phyloP scores from a whole-genome alignment of 371 early-diverging fungal genomes.

The Mucor sp. region DNA sequence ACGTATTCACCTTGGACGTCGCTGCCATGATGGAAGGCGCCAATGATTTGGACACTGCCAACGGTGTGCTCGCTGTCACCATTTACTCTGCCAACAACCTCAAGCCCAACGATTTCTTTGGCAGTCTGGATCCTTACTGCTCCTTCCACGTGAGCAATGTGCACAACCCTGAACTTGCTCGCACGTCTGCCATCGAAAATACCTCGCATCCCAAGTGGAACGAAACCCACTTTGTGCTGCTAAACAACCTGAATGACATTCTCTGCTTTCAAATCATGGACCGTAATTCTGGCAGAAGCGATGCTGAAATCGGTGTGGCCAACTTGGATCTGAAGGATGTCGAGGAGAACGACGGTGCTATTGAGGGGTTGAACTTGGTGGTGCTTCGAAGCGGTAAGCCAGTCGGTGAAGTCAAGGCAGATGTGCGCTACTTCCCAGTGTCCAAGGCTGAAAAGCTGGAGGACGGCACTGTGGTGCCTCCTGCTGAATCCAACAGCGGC shows the following conservation, averaged over 20 bases:
- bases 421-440: constrained; percentile 34
- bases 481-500: constrained; percentile 38
- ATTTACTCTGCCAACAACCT: constrained; percentile 75
- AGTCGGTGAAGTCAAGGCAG: constrained; percentile 38
- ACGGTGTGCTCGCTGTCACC: constrained; percentile 80
- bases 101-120: constrained; percentile 78
- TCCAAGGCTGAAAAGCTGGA: constrained; percentile 31
- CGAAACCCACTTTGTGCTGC: constrained; percentile 35
- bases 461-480: constrained; percentile 32
- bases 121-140: constrained; percentile 83
- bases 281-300: constrained; percentile 30
- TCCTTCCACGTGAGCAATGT: constrained; percentile 66
- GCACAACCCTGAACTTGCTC: constrained; percentile 51
- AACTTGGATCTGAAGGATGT: constrained; percentile 52
- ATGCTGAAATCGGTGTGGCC: constrained; percentile 45
- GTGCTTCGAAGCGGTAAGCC: constrained; percentile 28
- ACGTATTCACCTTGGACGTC: constrained; percentile 76
- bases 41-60: constrained; percentile 52
- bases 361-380: constrained; percentile 33
- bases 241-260: constrained; percentile 31
- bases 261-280: constrained; percentile 30
- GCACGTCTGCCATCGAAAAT: constrained; percentile 58
- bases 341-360: constrained; percentile 33
- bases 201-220: constrained; percentile 40
- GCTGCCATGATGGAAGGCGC: constrained; percentile 77